Evolutionary conservation across 176 grass and related monocot genomes (phyloP).

Genomic region (Carex scoparia): DNA sequence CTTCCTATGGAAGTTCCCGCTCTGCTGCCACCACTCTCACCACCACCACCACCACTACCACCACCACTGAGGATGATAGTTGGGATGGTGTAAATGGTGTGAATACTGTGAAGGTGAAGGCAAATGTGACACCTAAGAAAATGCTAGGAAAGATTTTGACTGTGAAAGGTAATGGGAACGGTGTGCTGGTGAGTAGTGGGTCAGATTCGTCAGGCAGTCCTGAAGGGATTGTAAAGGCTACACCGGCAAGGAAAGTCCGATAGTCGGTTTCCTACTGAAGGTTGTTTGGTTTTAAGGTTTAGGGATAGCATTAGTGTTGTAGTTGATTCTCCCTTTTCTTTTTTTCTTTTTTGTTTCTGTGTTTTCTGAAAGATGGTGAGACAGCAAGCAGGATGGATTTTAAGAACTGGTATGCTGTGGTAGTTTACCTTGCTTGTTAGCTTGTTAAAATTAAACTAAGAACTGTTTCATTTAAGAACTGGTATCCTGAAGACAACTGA

Average conservation of each 20-base stretch:
- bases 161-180: constrained; percentile 43
- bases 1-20: constrained; percentile 87
- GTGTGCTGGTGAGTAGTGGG: constrained; percentile 45
- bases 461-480: neutral
- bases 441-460: constrained; percentile 6
- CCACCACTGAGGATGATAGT: constrained; percentile 53
- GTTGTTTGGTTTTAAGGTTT: neutral
- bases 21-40: constrained; percentile 65
- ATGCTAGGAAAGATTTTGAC: constrained; percentile 47
- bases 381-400: neutral
- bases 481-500: too few relatives aligned
- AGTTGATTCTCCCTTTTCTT: neutral
- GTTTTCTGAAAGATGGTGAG: constrained; percentile 5
- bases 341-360: neutral
- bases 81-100: constrained; percentile 45
- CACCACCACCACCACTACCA: constrained; percentile 24
- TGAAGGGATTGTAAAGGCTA: constrained; percentile 3
- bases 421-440: constrained; percentile 15
- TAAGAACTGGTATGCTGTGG: neutral
- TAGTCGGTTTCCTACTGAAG: constrained; percentile 7
- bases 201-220: constrained; percentile 72
- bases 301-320: neutral
- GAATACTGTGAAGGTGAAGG: constrained; percentile 43
- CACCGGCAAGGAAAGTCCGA: neutral
- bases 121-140: constrained; percentile 41